phyloP scores from a whole-genome alignment of 352 stramenopile genomes.

The Phytophthora chlamydospora region DNA sequence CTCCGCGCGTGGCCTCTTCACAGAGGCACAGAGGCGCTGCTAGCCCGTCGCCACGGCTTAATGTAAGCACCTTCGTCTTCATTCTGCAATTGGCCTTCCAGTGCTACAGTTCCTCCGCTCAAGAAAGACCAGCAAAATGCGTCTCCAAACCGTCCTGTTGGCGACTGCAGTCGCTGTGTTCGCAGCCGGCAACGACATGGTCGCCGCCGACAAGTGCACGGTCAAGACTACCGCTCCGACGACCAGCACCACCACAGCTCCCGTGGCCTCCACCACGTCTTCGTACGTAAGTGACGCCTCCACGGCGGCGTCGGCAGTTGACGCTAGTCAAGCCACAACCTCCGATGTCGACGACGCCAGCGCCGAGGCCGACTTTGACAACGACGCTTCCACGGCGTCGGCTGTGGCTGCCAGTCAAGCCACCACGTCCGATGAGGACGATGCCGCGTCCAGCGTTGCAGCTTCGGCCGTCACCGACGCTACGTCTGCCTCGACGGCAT shows the following conservation, averaged over 20 bases:
- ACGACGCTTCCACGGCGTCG: slow-evolving; percentile 2
- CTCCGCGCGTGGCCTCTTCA: slow-evolving; percentile 21
- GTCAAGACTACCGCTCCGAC: slow-evolving; percentile 13
- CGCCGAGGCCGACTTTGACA: slow-evolving; percentile 11
- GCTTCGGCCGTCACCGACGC: background rate
- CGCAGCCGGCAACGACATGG: slow-evolving; percentile 6
- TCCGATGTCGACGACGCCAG: slow-evolving; percentile 8
- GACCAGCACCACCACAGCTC: background rate
- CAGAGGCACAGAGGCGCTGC: slow-evolving; percentile 1
- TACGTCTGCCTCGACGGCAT: slow-evolving; percentile 12
- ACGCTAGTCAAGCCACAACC: slow-evolving; percentile 5
- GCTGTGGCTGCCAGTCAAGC: slow-evolving; percentile 5
- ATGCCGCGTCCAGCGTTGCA: background rate
- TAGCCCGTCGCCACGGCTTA: background rate
- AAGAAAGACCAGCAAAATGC: slow-evolving; percentile 14
- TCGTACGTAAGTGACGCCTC: slow-evolving; percentile 10
- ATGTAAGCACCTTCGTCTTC: slow-evolving; percentile 4
- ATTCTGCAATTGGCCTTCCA: slow-evolving; percentile 20
- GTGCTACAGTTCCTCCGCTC: slow-evolving; percentile 8
- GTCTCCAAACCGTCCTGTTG: slow-evolving; percentile 14
- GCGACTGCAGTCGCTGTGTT: slow-evolving; percentile 9
- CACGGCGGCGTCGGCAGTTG: background rate
- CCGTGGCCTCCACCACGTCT: slow-evolving; percentile 12
- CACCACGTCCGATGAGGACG: slow-evolving; percentile 1
- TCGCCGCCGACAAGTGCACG: slow-evolving; percentile 11